Base-by-base conservation (phyloP, 2,329 filamentous ascomycete genomes). In the Parascedosporium putredinis region DNA sequence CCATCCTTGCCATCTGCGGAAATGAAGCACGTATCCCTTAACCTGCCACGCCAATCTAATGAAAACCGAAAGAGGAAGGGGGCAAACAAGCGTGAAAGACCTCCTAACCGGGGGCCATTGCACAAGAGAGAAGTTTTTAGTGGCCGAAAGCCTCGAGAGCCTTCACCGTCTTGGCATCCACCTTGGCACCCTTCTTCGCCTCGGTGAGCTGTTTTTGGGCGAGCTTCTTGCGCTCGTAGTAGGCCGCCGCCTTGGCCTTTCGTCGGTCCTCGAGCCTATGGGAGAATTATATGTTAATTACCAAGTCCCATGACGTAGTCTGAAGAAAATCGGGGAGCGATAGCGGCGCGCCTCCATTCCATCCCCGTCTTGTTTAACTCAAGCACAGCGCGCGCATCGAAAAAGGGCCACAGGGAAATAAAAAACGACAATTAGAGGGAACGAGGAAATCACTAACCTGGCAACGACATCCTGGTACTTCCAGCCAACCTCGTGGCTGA, bases 221-320 rank as follows among this genome's bases (percentile, higher is more conserved):
- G 62, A 88, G 82, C 88, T 94, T 95, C 93, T 97, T 98, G 83
- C 90, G 89, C 82, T 95, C 90, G 83, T 97, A 97, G 86, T 96
- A 98, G 71, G 93, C 93, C 63, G 86, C 83, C 68, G 89, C 86
- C 88, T 97, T 98, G 74, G 94, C 91, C 83, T 98, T 98, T 81
- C 93, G 88, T 76, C 91, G 84, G 83, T 98, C 93, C 83, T 98
- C 93, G 68, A 98, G 83, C 76, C 93, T 97, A 66, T 62, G 7
- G 46, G 33, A 27, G 14, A 4, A 45, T 14, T 6, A 2, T 53
- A 47, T 45, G 42, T 45, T 25, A 25, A 18, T 27, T 5, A 45
- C 22, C 16, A 12, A 3, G 2, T 45, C 27, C 42, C 14, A 60
- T 53, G 18, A 44, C 54, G 54, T 61, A 56, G 60, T 54, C 51